These are phyloP conservation scores for Penicillium coffeae DNA, from an alignment of 495 filamentous ascomycete species.

Conservation along the genomic window DNA sequence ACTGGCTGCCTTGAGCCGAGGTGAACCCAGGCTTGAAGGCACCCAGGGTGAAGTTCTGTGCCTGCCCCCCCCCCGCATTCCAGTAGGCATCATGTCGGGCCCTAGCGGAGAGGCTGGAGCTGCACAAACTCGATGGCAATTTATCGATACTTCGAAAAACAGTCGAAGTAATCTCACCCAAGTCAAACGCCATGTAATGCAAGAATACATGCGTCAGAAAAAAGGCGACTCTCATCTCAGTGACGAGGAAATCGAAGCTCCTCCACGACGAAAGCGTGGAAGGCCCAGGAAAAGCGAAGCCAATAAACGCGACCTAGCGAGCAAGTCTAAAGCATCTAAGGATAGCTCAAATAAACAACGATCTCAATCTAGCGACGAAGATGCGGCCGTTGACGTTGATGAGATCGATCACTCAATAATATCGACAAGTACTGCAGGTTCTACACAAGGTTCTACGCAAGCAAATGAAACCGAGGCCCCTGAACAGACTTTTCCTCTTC, in stretches of 20 bases:
- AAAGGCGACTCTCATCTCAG: conserved; percentile 21
- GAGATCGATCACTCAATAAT: not conserved
- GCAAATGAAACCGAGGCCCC: too few relatives aligned
- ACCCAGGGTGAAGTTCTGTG: too few relatives aligned
- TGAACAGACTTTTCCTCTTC: not conserved
- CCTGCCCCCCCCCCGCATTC: too few relatives aligned
- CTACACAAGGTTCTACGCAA: too few relatives aligned
- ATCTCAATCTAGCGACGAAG: not conserved
- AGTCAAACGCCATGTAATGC: conserved; percentile 47
- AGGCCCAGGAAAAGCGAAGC: conserved; percentile 17
- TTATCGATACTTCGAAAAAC: conserved; percentile 40
- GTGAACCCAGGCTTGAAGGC: not conserved
- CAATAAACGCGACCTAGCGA: conserved; percentile 5
- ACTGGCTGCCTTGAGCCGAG: too few relatives aligned
- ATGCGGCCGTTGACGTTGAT: not conserved
- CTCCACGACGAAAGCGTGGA: conserved; percentile 13
- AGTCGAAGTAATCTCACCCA: conserved; percentile 38
- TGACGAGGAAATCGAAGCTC: conserved; percentile 16
- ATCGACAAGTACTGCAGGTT: too few relatives aligned
- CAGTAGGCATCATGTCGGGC: not conserved
- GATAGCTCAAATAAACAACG: not conserved
- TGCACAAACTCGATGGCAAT: conserved; percentile 45
- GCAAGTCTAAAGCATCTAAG: not conserved
- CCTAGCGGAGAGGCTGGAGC: not conserved
- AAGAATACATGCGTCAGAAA: conserved; percentile 46